Evolutionary conservation across 169 alveolate species (phyloP).

Genomic region (Toxoplasma gondii): DNA sequence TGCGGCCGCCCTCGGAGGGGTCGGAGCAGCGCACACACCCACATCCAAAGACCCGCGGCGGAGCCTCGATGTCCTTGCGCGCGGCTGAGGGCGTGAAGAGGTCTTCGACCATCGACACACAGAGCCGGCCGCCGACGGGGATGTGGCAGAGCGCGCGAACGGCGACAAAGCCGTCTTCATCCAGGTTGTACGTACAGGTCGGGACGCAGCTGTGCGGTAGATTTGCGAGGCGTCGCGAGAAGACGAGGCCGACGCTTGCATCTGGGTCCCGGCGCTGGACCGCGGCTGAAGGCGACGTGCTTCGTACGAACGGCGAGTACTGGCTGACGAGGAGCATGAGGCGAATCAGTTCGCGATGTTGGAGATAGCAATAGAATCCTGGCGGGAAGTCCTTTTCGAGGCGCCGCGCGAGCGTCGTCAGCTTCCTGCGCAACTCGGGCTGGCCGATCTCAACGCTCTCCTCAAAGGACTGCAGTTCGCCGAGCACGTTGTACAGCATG

Average conservation of each 20-base stretch:
- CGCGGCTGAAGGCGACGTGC: conserved; percentile 79
- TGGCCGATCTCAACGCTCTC: conserved; percentile 73
- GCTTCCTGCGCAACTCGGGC: conserved; percentile 71
- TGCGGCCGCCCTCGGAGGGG: conserved; percentile 78
- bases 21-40: conserved; percentile 82
- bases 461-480: conserved; percentile 72
- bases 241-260: conserved; percentile 81
- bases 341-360: conserved; percentile 79
- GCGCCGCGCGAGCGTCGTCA: conserved; percentile 77
- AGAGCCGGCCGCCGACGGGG: conserved; percentile 82
- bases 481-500: neutral
- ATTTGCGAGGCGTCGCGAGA: conserved; percentile 71
- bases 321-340: conserved; percentile 81
- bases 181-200: conserved; percentile 79
- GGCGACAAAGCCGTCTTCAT: conserved; percentile 80
- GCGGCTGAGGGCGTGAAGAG: conserved; percentile 82
- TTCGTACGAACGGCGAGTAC: conserved; percentile 78
- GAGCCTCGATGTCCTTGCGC: conserved; percentile 75
- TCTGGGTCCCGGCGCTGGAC: conserved; percentile 76
- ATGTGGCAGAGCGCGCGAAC: conserved; percentile 83
- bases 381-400: conserved; percentile 79
- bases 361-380: conserved; percentile 78
- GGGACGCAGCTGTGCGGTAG: conserved; percentile 88
- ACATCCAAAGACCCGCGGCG: conserved; percentile 78
- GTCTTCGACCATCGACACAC: conserved; percentile 80